phyloP scores from a whole-genome alignment of 202 grass and related monocot genomes.

The Panicum virgatum region DNA sequence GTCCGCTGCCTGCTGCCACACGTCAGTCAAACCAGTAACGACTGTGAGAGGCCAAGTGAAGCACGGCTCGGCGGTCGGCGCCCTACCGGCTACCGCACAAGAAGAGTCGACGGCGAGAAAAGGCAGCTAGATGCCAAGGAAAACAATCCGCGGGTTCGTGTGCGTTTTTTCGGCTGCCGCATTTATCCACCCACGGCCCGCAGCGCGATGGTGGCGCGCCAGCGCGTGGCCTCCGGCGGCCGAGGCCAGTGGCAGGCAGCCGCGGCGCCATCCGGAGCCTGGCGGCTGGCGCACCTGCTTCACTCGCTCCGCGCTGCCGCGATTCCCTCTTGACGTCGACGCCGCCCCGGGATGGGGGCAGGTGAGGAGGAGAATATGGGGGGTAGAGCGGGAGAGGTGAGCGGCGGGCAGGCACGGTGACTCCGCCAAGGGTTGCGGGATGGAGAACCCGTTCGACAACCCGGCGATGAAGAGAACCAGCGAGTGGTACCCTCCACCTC shows the following conservation, averaged over 20 bases:
- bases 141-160: not conserved
- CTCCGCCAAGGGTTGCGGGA: not conserved
- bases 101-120: not conserved
- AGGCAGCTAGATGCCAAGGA: not conserved
- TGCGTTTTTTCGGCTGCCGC: too few relatives aligned
- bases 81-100: not conserved
- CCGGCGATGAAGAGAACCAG: slow-evolving; percentile 69
- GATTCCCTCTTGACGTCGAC: slow-evolving; percentile 33
- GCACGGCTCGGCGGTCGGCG: too few relatives aligned
- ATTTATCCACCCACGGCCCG: not conserved
- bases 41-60: too few relatives aligned
- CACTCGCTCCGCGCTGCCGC: not conserved
- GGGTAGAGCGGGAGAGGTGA: not conserved
- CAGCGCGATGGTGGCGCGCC: not conserved
- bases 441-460: slow-evolving; percentile 51
- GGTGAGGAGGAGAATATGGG: not conserved
- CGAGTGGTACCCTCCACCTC: slow-evolving; percentile 44
- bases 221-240: slow-evolving; percentile 32
- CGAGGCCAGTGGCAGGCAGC: slow-evolving; percentile 8
- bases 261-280: slow-evolving; percentile 8
- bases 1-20: too few relatives aligned
- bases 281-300: slow-evolving; percentile 35
- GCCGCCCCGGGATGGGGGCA: slow-evolving; percentile 29
- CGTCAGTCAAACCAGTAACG: too few relatives aligned
- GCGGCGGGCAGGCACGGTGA: not conserved